Evolutionary conservation across 352 stramenopile genomes (phyloP).

Genomic region (Phytophthora aleatoria): DNA sequence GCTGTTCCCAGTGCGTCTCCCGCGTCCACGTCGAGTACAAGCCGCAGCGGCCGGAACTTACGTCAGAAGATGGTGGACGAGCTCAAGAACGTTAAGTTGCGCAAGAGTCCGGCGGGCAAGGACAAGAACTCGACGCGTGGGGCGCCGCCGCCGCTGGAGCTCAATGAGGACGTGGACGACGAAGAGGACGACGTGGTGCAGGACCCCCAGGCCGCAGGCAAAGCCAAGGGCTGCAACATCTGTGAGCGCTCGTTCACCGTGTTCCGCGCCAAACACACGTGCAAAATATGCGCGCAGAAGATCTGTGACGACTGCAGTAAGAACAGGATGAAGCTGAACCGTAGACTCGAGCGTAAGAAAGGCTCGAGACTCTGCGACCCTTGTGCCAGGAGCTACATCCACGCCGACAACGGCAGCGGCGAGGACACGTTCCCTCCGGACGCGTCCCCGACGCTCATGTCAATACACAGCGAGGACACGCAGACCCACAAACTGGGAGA

Average conservation of each 20-base stretch:
- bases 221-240: conserved; percentile 52
- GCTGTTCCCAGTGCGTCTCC: conserved; percentile 3
- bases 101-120: conserved; percentile 30
- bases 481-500: conserved; percentile 12
- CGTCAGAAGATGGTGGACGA: conserved; percentile 70
- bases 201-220: conserved; percentile 12
- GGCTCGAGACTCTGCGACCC: conserved; percentile 75
- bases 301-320: conserved; percentile 88
- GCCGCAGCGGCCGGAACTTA: conserved; percentile 42
- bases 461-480: conserved; percentile 23
- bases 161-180: conserved; percentile 38
- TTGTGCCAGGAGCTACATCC: conserved; percentile 68
- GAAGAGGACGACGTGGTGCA: conserved; percentile 30
- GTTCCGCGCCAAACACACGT: conserved; percentile 84
- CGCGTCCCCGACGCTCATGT: conserved; percentile 29
- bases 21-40: conserved; percentile 3
- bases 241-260: conserved; percentile 80
- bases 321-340: conserved; percentile 77
- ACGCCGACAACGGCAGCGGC: conserved; percentile 32
- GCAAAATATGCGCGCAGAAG: conserved; percentile 68
- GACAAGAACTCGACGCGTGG: conserved; percentile 17
- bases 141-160: conserved; percentile 27
- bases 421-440: conserved; percentile 34
- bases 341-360: conserved; percentile 67
- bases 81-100: conserved; percentile 61